Base-by-base conservation (phyloP, 1,284 basidiomycete species). In the Abortiporus biennis region DNA sequence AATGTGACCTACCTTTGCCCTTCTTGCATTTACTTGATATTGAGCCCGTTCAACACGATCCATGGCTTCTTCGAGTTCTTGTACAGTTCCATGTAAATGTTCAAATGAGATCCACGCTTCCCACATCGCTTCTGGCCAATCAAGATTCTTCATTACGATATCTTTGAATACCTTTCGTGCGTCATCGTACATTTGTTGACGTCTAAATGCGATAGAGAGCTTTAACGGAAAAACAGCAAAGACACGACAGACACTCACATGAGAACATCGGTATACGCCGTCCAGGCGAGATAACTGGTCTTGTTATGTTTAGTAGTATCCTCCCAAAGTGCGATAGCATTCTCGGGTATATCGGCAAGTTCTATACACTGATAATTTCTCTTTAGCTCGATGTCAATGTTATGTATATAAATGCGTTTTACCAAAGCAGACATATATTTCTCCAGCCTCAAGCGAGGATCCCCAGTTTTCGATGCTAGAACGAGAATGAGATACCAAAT, bases 51-150 rank as follows among this genome's bases (percentile, higher is more conserved):
- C 76, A 16, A 95, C 72, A 43, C 76, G 76, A 42, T 78, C 77
- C 35, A 84, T 61, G 8, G 86, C 84, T 6, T 72, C 67, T 30
- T 90, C 77, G 13, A 96, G 62, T 4, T 83, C 78, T 31, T 77
- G 67, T 5, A 90, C 65, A 6, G 76, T 71, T 1, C 95, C 95
- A 52, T 91, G 72, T 3, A 87, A 65, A 48, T 91, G 80, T 59
- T 98, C 95, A 52, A 98, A 96, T 12, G 73, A 66, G 3, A 83
- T 57, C 84, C 90, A 96, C 0, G 87, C 85, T 45, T 93, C 87
- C 78, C 91, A 91, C 4, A 98, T 68, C 2, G 82, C 85, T 61
- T 96, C 92, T 0, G 93, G 91, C 85, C 92, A 96, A 62, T 97
- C 93, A 31, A 95, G 54, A 34, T 81, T 74, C 57, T 84, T 85